Evolutionary conservation across 2,329 filamentous ascomycete species (phyloP), one percentile per base, ranked within the genome.

Genomic region (Parastagonospora avenae): DNA sequence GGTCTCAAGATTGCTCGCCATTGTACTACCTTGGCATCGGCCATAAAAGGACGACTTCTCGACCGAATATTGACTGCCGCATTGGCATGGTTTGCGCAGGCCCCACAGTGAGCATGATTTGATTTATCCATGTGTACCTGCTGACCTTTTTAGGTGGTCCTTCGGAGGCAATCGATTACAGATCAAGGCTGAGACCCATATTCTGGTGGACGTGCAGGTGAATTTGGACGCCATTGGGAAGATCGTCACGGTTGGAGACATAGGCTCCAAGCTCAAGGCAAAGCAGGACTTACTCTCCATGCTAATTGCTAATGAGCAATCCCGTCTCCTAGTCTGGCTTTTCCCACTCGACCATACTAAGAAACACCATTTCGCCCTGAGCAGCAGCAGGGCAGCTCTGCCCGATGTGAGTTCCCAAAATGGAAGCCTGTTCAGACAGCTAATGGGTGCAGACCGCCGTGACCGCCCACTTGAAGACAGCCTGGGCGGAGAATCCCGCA

Each of bases 81-180:
- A 11, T 79, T 99, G 29, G 86, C 83, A 54, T 99, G 95, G 95
- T 99, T 99, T 74, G 85, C 82, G 33, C 84, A 87, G 59, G 79
- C 90, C 5, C 91, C 92, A 11, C 85, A 86, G 78, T 80, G 73
- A 59, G 73, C 63, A 33, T 1, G n/a, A 16, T 4, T 27, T 7
- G 19, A 9, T 14, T 11, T 24, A 24, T 10, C 30, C 39, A 27
- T 46, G 3, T 29, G 14, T 42, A 40, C 56, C 67, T 56, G 68
- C 47, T 39, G 16, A 11, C 45, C n/a, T 16, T 27, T 9, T 9
- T 55, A 81, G 80, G 60, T 99, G 94, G 93, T 96, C 94, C 0
- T 97, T 94, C 74, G 94, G 94, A 49, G 94, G 93, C 64, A 99
- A 97, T 69, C 84, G 90, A 42, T 77, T 99, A 12, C 94, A 99